Percentiles rank a stretch among this genome's conserved stretches.
These are phyloP conservation scores for Didymella lethalis DNA, from an alignment of 2,329 filamentous ascomycete genomes.

Conservation along the genomic window DNA sequence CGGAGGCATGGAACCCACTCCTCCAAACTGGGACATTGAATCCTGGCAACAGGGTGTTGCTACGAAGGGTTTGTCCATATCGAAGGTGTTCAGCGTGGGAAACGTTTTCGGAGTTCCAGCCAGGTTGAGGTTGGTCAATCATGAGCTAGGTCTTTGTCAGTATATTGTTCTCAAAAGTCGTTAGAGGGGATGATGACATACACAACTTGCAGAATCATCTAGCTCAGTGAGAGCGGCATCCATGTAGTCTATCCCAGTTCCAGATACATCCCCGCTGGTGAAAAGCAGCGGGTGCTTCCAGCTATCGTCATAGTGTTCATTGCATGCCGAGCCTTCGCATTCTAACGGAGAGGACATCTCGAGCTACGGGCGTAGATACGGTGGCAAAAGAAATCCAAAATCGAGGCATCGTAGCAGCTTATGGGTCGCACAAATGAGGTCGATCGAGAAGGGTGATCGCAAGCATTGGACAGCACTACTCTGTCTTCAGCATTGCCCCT, in stretches of 20 bases:
- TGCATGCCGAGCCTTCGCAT: background rate
- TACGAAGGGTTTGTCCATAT: background rate
- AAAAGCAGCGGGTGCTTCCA: background rate
- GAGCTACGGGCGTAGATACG: background rate
- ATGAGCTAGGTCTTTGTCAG: background rate
- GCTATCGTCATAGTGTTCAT: background rate
- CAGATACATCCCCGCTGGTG: background rate
- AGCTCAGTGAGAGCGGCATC: background rate
- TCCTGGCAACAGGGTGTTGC: background rate
- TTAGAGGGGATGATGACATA: too few species aligned
- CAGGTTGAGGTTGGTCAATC: background rate
- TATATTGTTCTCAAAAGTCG: background rate
- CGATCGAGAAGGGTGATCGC: background rate
- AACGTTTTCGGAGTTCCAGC: background rate
- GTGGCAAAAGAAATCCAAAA: background rate
- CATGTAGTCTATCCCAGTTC: background rate
- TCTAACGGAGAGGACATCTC: background rate
- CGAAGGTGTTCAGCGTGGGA: background rate
- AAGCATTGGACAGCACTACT: background rate
- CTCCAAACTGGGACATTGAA: background rate
- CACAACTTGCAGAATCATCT: background rate
- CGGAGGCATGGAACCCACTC: background rate
- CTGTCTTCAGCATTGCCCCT: background rate
- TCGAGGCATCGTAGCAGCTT: background rate
- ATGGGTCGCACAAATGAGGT: background rate